phyloP scores from a whole-genome alignment of 192 early-diverging fungal genomes.

The Haplosporangium gracile region DNA sequence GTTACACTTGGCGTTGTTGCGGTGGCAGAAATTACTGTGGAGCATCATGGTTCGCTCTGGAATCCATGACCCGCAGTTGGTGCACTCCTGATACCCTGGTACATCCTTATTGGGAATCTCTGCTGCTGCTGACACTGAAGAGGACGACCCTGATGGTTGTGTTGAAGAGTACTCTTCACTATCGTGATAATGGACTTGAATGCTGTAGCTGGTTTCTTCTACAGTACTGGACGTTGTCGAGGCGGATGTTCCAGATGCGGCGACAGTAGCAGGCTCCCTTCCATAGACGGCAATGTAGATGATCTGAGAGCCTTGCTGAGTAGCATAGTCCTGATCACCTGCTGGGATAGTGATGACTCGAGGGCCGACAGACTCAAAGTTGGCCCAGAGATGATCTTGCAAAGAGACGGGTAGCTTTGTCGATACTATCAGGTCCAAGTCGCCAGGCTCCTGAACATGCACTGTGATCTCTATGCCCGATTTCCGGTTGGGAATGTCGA shows the following conservation, averaged over 20 bases:
- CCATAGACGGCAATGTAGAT: conserved; percentile 62
- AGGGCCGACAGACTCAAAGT: conserved; percentile 49
- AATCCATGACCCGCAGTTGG: conserved; percentile 79
- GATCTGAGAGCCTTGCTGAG: conserved; percentile 21
- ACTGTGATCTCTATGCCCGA: conserved; percentile 39
- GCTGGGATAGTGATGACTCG: conserved; percentile 49
- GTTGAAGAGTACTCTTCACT: conserved; percentile 15
- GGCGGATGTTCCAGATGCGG: background rate
- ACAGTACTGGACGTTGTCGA: conserved; percentile 10
- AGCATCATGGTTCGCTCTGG: conserved; percentile 71
- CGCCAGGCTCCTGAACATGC: conserved; percentile 32
- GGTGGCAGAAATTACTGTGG: conserved; percentile 83
- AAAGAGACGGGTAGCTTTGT: conserved; percentile 47
- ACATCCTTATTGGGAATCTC: conserved; percentile 33
- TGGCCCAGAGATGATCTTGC: conserved; percentile 61
- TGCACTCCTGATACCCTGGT: conserved; percentile 65
- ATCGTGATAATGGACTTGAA: conserved; percentile 31
- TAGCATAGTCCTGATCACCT: conserved; percentile 52
- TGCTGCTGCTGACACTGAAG: background rate
- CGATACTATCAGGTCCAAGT: conserved; percentile 61
- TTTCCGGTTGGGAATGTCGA: conserved; percentile 32
- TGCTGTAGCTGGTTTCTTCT: conserved; percentile 4
- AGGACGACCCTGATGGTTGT: background rate
- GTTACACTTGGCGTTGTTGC: conserved; percentile 82
- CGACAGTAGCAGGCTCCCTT: conserved; percentile 9